Evolutionary conservation across 2,329 filamentous ascomycete species (phyloP), one percentile per base, ranked within the genome.

Genomic region (Penicillium olsonii): DNA sequence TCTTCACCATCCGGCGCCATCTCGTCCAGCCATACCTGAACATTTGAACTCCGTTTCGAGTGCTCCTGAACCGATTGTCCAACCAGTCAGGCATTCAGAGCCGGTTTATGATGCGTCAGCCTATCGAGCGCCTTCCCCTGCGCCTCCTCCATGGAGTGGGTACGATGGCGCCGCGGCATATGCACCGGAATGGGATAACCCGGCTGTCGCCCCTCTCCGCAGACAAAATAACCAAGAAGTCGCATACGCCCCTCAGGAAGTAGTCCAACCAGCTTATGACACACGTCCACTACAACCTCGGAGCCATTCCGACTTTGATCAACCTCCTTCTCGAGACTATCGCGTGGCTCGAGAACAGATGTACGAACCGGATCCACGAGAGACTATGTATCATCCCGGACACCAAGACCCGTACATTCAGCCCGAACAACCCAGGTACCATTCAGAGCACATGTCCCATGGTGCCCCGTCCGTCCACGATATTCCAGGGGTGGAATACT

Each of bases 51-150:
- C 50, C 42, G 51, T 64, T 26, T 75, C 74, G 54, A 75, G 77
- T 56, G 78, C 79, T 11, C 78, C 82, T 35, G 84, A 92, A 27
- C 91, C 91, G 76, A 80, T 89, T 53, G 80, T 90, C 34, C 90
- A 91, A 10, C 73, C 95, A 22, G 90, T 90, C 1, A 85, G 84
- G 5, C 87, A 92, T 65, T 87, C 89, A 33, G 70, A 56, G 78
- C 80, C 38, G 75, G 33, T 55, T 48, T 65, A 81, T 56, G 78
- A 82, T 57, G 66, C 76, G 37, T 73, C 79, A 15, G 57, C 69
- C 35, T 54, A 61, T 42, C 59, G 55, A 4, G 61, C 72, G 52
- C 60, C 61, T 4, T 45, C 51, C 6, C 48, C 61, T 22, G 17
- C 39, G 1, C 42, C 37, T 4, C 35, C 42, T 6, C 45, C 20